Base-by-base conservation (phyloP, 495 filamentous ascomycete species). In the Aspergillus saccharolyticus region DNA sequence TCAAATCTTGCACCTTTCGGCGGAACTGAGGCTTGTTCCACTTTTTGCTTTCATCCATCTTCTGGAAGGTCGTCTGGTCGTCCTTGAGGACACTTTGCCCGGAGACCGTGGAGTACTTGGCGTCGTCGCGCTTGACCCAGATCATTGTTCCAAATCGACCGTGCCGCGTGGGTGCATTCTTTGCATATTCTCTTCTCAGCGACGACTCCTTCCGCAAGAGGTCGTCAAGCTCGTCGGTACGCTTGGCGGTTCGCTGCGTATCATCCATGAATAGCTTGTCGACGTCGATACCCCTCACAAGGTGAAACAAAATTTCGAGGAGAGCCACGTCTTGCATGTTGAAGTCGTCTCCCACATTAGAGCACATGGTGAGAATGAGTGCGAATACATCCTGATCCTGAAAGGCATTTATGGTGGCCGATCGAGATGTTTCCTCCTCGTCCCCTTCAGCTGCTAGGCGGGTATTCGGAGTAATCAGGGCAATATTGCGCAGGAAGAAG, bases 101-200 rank as follows among this genome's bases (percentile, higher is more conserved):
- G 2, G 90, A 89, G 2, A 99, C 84, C 0, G 91, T 93, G 6
- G 89, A 85, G 47, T 93, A 77, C 62, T 88, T 89, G 8, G 80
- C 77, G 66, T 94, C 89, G 54, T 89, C 88, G 51, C 90, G 80
- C 73, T 97, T 90, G 43, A 99, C 85, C 94, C 95, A 97, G 18
- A 96, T 86, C 87, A 97, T 96, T 15, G 91, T 96, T 1, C 95
- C 95, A 66, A 97, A 99, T 52, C 95, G 81, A 60, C 91, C 95
- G 69, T 99, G 95, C 39, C 95, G 76, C 7, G 91, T 91, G 2
- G 91, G 90, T 6, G 89, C 89, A 62, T 87, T 86, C 61, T 85
- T 87, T 39, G 85, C 83, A 64, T 96, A 89, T 50, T 85, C 81
- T 58, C 86, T 81, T 46, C 88, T 82, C 82, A 96, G 87, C 8